phyloP scores from a whole-genome alignment of 2,329 filamentous ascomycete species.

The Apiospora marii region DNA sequence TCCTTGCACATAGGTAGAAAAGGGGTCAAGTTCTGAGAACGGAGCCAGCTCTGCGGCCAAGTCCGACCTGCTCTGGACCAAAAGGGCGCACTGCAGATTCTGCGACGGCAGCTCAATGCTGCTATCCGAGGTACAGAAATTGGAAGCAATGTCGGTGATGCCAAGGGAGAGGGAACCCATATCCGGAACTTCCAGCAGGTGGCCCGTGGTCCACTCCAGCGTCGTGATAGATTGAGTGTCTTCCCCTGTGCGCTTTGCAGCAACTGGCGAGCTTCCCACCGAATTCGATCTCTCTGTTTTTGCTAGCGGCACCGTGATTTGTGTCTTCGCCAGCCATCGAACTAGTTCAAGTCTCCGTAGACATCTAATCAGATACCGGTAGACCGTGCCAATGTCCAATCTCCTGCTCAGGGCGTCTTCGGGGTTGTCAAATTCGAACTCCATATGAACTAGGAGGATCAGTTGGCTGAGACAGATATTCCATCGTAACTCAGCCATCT shows the following conservation, averaged over 20 bases:
- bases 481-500: conserved; percentile 76
- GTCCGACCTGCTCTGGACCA: conserved; percentile 67
- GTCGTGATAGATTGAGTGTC: conserved; percentile 62
- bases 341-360: conserved; percentile 79
- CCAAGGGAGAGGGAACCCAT: conserved; percentile 58
- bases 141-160: conserved; percentile 72
- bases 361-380: conserved; percentile 72
- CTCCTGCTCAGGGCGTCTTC: conserved; percentile 68
- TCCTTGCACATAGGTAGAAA: conserved; percentile 83
- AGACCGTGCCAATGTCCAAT: conserved; percentile 74
- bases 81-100: conserved; percentile 67
- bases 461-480: conserved; percentile 83
- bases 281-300: conserved; percentile 50
- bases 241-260: conserved; percentile 52
- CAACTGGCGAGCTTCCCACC: conserved; percentile 40
- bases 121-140: conserved; percentile 70
- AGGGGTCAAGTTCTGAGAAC: conserved; percentile 65
- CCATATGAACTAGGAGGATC: conserved; percentile 84
- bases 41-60: conserved; percentile 64
- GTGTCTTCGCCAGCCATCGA: conserved; percentile 70
- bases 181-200: conserved; percentile 69
- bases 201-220: conserved; percentile 66
- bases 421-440: conserved; percentile 79
- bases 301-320: conserved; percentile 58
- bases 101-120: conserved; percentile 70